Evolutionary conservation across 1,139 yeast species (phyloP), one percentile per base, ranked within the genome.

Genomic region (Yamadazyma diddensiae): DNA sequence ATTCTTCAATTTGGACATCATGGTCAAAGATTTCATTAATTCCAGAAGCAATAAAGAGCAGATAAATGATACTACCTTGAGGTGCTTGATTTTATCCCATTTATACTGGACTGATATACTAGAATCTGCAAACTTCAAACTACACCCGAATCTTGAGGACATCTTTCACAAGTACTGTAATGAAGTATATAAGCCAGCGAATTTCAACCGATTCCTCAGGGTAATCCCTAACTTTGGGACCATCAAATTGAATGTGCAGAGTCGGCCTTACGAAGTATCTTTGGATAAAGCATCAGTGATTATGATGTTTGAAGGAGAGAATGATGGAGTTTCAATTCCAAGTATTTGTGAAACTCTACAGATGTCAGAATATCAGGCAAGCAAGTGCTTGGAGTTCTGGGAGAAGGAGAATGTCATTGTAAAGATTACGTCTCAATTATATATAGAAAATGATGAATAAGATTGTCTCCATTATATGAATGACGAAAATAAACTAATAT

Each of bases 281-380:
- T 82, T 95, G 0, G 82, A 77, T 20, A 79, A 81, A 42, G 94
- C 94, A 1, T 65, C 82, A 0, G 73, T 82, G 3, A 72, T 85
- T 13, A 57, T 65, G 13, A 55, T 72, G 24, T 84, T 85, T 47
- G 62, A 75, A 35, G 72, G 60, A 2, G 49, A 50, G 14, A 44
- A 46, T 8, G 51, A 50, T 2, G 24, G 42, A 2, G 31, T 42
- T 5, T n/a, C 36, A 1, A 1, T 45, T 55, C 4, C 55, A 45
- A 43, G 51, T 3, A 49, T 73, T 1, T 43, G 54, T 5, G 37
- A 45, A 3, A 31, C 37, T 1, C 47, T 68, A 22, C 57, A 56
- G 22, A 65, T 73, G 70, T 55, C 67, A 2, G 45, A 56, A 10
- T 67, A 66, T 34, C 38, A 56, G 23, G 74, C 65, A 0, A 42